Evolutionary conservation across 352 stramenopile species (phyloP).

Genomic region (Phytophthora hibernalis): DNA sequence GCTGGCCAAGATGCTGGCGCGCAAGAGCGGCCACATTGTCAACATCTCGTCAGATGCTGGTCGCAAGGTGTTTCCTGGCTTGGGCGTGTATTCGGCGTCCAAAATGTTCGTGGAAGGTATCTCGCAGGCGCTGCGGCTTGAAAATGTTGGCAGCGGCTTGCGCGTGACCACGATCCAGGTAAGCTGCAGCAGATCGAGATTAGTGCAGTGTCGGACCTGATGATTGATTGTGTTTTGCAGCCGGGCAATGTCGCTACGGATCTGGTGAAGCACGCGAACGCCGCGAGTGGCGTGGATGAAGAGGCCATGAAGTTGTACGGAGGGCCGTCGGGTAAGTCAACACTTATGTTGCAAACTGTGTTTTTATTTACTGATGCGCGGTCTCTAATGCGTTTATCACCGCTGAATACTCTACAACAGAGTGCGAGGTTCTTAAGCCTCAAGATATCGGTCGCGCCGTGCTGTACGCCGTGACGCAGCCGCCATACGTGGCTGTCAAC

Average conservation of each 20-base stretch:
- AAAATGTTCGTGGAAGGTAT: conserved; percentile 95
- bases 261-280: conserved; percentile 86
- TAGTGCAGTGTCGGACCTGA: too few species aligned
- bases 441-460: conserved; percentile 88
- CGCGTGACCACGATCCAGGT: conserved; percentile 89
- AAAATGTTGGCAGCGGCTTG: conserved; percentile 88
- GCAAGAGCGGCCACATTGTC: conserved; percentile 83
- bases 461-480: conserved; percentile 88
- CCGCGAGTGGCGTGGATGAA: conserved; percentile 68
- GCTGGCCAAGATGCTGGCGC: conserved; percentile 76
- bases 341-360: conserved; percentile 7
- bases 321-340: conserved; percentile 46
- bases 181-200: not conserved
- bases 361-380: conserved; percentile 20
- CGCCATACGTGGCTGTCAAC: conserved; percentile 90
- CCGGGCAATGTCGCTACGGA: conserved; percentile 93
- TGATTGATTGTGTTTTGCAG: conserved; percentile 36
- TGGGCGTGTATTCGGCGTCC: conserved; percentile 90
- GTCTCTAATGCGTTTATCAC: conserved; percentile 26
- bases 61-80: conserved; percentile 80
- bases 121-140: conserved; percentile 82
- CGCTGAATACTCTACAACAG: conserved; percentile 41
- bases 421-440: conserved; percentile 83
- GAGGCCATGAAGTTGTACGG: conserved; percentile 84
- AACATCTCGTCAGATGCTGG: conserved; percentile 90